Base-by-base conservation (phyloP, 768 basidiomycete species). In the Naganishia vishniacii region DNA sequence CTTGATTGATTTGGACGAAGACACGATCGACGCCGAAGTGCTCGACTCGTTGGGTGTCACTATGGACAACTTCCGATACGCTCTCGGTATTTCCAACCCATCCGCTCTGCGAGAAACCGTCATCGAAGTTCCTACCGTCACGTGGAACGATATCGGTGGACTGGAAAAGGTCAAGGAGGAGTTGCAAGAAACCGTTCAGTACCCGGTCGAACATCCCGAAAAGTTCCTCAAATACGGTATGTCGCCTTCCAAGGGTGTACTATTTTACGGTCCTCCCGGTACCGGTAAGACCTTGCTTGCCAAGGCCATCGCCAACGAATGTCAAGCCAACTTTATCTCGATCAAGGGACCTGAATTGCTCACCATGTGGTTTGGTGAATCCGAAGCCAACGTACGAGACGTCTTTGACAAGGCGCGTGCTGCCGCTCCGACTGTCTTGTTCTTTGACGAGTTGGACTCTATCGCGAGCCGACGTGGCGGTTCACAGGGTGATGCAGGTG, bases 211-310 rank as follows among this genome's bases (percentile, higher is more conserved):
- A 79, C 95, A 98, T 77, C 95, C 95, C 66, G 95, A 99, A 78
- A 99, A 99, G 82, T 99, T 98, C 91, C 83, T 99, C 87, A 99
- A 99, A 82, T 99, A 99, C 74, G 95, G 95, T 70, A 98, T 99
- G 95, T 91, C 91, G 28, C 94, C 95, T 4, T 94, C 91, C 34
- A 98, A 98, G 82, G 95, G 95, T 85, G 95, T 99, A 48, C 80
- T 99, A 73, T 99, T 99, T 85, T 99, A 98, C 78, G 95, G 95
- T 47, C 95, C 95, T 76, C 95, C 95, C 70, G 95, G 95, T 84
- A 99, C 95, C 68, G 95, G 95, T 88, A 99, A 99, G 82, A 99
- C 95, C 23, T 76, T 99, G 71, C 84, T 99, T 62, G 95, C 95
- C 61, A 99, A 98, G 81, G 95, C 95, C 65, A 97, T 98, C 74